phyloP scores from a whole-genome alignment of 2,329 filamentous ascomycete species.

The Colletotrichum limetticola region DNA sequence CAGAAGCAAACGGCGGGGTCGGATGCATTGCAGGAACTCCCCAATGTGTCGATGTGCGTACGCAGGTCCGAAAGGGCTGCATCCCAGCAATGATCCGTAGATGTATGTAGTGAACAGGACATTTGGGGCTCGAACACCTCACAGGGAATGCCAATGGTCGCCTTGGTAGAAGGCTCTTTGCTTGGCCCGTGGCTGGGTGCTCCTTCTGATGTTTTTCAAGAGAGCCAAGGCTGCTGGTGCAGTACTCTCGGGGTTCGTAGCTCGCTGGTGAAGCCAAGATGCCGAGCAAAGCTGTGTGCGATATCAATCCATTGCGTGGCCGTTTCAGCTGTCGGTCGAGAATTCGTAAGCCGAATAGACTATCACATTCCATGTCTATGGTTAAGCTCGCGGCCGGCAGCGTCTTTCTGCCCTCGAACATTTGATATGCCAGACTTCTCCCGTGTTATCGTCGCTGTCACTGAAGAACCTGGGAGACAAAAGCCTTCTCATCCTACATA shows the following conservation, averaged over 20 bases:
- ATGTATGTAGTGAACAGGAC: not conserved
- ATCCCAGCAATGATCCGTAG: slow-evolving; percentile 3
- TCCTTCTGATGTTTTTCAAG: not conserved
- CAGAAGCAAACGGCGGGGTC: not conserved
- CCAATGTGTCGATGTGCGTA: slow-evolving; percentile 10
- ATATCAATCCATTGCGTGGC: not conserved
- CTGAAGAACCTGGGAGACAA: not conserved
- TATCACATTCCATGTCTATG: not conserved
- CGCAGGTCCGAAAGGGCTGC: slow-evolving; percentile 4
- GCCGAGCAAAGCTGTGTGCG: not conserved
- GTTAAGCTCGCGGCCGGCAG: not conserved
- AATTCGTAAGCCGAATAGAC: not conserved
- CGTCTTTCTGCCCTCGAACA: not conserved
- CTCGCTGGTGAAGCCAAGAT: not conserved
- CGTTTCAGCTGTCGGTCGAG: not conserved
- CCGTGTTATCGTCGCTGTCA: not conserved
- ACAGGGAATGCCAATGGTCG: slow-evolving; percentile 2
- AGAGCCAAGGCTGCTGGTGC: not conserved
- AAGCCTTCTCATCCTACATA: not conserved
- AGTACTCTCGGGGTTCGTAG: not conserved
- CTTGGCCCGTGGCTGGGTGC: slow-evolving; percentile 15
- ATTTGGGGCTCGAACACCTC: slow-evolving; percentile 8
- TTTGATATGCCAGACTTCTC: not conserved
- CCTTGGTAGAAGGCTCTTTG: not conserved
- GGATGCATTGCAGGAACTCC: not conserved